Evolutionary conservation across 768 basidiomycete species (phyloP).

Genomic region (Cytidiella melzeri): DNA sequence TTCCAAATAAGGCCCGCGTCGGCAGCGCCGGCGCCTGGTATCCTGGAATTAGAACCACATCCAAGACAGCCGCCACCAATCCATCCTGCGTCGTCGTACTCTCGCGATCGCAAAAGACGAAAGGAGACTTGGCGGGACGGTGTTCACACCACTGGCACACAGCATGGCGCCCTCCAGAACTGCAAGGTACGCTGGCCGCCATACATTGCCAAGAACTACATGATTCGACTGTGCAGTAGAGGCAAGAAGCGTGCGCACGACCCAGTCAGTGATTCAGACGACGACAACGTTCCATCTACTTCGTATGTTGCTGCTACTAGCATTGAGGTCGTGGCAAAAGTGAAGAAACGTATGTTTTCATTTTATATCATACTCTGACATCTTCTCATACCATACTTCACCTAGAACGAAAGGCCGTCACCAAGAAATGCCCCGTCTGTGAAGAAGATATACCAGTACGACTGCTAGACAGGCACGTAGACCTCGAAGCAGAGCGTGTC

Average conservation of each 20-base stretch:
- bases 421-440: conserved; percentile 70
- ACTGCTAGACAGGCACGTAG: conserved; percentile 57
- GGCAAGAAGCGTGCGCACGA: conserved; percentile 46
- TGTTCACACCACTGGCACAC: conserved; percentile 15
- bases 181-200: conserved; percentile 24
- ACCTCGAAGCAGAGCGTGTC: conserved; percentile 62
- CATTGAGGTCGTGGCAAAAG: no score
- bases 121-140: neutral
- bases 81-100: conserved; percentile 7
- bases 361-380: neutral
- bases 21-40: no score
- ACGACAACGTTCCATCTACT: conserved; percentile 29
- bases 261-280: conserved; percentile 20
- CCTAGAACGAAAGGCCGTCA: conserved; percentile 68
- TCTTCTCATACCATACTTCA: neutral
- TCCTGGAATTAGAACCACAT: conserved; percentile 6
- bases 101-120: neutral
- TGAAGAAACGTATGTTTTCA: conserved; percentile 37
- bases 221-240: conserved; percentile 17
- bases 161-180: conserved; percentile 12
- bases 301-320: no score
- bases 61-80: conserved; percentile 5
- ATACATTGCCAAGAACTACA: conserved; percentile 3
- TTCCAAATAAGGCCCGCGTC: no score
- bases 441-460: conserved; percentile 66